Evolutionary conservation across 306 rosid genomes (phyloP).

Genomic region (Astragalus glycyphyllos): DNA sequence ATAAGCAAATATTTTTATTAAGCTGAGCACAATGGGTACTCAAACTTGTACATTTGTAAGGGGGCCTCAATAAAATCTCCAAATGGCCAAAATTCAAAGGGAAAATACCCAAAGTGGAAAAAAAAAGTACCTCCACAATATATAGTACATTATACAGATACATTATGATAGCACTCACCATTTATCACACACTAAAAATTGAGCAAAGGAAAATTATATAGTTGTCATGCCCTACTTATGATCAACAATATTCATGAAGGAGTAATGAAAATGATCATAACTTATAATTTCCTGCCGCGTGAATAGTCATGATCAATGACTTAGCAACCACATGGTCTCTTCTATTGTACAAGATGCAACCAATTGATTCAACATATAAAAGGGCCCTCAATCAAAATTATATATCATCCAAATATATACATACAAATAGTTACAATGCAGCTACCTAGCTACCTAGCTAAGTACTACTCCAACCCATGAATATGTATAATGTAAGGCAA

Average conservation of each 20-base stretch:
- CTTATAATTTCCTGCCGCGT: slow-evolving; percentile 29
- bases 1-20: too few species aligned
- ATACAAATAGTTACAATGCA: neutral
- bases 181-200: too few species aligned
- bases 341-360: slow-evolving; percentile 28
- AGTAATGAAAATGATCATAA: slow-evolving; percentile 32
- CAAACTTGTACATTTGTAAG: too few species aligned
- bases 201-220: too few species aligned
- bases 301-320: slow-evolving; percentile 61
- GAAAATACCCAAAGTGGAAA: too few species aligned
- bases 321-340: slow-evolving; percentile 57
- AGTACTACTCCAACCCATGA: neutral
- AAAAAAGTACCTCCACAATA: too few species aligned
- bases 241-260: slow-evolving; percentile 31
- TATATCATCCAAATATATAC: neutral
- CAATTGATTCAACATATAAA: slow-evolving; percentile 7
- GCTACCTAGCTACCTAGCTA: slow-evolving; percentile 19
- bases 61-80: too few species aligned
- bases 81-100: too few species aligned
- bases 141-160: too few species aligned
- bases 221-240: too few species aligned
- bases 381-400: slow-evolving; percentile 38
- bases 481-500: slow-evolving; percentile 29
- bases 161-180: too few species aligned
- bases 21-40: too few species aligned